These are phyloP conservation scores for Ceratonia siliqua DNA, from an alignment of 306 rosid genomes.

Conservation along the genomic window DNA sequence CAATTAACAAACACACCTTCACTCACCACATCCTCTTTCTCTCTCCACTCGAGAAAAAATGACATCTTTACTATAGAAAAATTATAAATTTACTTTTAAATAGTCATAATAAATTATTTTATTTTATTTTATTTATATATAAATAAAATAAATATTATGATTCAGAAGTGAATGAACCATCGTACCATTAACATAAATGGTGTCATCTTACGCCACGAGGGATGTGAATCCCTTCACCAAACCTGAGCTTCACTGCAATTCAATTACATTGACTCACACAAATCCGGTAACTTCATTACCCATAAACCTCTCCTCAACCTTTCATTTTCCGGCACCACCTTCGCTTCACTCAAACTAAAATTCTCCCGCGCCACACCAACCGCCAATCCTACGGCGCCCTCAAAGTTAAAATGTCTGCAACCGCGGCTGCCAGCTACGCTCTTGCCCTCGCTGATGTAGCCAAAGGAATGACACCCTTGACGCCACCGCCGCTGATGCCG, in stretches of 20 bases:
- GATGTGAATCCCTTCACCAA: too few species aligned
- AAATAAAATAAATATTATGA: too few species aligned
- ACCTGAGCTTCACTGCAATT: conserved; percentile 64
- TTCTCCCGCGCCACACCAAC: neutral
- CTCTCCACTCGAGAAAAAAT: neutral
- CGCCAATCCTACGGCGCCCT: conserved; percentile 42
- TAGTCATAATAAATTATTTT: too few species aligned
- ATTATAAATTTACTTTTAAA: too few species aligned
- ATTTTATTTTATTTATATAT: too few species aligned
- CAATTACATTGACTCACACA: conserved; percentile 37
- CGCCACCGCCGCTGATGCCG: conserved; percentile 57
- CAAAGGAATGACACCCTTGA: conserved; percentile 61
- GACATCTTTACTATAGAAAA: too few species aligned
- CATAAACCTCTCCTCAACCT: conserved; percentile 47
- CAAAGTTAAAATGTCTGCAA: conserved; percentile 56
- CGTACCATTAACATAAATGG: too few species aligned
- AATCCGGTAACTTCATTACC: conserved; percentile 41
- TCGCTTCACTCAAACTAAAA: conserved; percentile 49
- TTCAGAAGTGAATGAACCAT: too few species aligned
- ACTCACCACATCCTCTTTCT: too few species aligned
- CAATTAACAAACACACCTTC: too few species aligned
- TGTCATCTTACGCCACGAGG: too few species aligned
- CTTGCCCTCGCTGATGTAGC: conserved; percentile 71
- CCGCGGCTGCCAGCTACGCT: conserved; percentile 76
- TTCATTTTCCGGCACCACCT: conserved; percentile 47